Evolutionary conservation across 1,139 yeast genomes (phyloP), one percentile per base, ranked within the genome.

Genomic region (Pneumocystis jirovecii): DNA sequence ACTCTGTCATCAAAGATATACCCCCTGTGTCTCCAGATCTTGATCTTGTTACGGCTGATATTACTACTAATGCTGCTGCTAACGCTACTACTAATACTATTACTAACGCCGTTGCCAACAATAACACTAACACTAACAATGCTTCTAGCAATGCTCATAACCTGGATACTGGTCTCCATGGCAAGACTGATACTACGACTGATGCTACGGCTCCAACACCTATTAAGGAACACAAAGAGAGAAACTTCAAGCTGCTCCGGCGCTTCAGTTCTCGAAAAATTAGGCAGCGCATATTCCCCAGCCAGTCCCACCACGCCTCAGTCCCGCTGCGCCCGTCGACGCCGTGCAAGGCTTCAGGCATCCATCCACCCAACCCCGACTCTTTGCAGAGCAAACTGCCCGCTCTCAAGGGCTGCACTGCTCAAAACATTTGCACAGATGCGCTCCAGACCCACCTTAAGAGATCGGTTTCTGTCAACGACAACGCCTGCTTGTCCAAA

Each of bases 1-100:
- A 44, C 8, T 37, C 61, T 21, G 61, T 63, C 1, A 56, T 65
- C 60, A 61, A 60, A 29, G n/a, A 62, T 17, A 60, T 65, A 29
- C 19, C 64, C n/a, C 59, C 63, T 15, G 61, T 63, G 7, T 65
- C 65, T 10, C 7, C 40, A 15, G 35, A 62, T 17, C 29, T 59
- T 10, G 25, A 50, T 25, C 57, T 25, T 25, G 12, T 8, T 40
- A 8, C 12, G 12, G 17, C 2, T 8, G 7, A 37, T 8, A 15
- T 37, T 37, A 37, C 7, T 15, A 3, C 12, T 15, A 37, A 37
- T 37, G 40, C 12, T 37, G 7, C 7, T 17, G 19, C 10, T 3
- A 40, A 40, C 19, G 2, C n/a, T 40, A 40, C 7, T 40, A 17
- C 6, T 12, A 40, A 40, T 40, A 40, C n/a, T 40, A 17, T 2